Conservation (phyloP, 2,329 filamentous ascomycete species). For the Penicillium sp. region DNA sequence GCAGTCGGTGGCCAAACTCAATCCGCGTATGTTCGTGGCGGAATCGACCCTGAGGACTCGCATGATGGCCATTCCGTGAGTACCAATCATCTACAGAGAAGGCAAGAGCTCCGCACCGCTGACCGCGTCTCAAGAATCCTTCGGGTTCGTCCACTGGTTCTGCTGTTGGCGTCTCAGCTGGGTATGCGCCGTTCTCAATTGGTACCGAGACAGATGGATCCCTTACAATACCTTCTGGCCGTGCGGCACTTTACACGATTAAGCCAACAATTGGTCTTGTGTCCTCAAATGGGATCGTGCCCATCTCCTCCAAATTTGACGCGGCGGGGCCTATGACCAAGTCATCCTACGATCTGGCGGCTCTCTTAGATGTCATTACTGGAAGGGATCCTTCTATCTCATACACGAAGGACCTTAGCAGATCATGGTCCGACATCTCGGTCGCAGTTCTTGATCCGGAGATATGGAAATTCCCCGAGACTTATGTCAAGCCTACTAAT, state of each 20-base stretch:
- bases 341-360: slow-evolving; percentile 7
- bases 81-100: background rate
- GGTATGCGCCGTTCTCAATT: slow-evolving; percentile 32
- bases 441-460: slow-evolving; percentile 10
- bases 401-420: slow-evolving; percentile 2
- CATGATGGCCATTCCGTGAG: slow-evolving; percentile 19
- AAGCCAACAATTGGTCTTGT: slow-evolving; percentile 33
- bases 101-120: background rate
- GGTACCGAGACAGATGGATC: slow-evolving; percentile 38
- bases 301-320: slow-evolving; percentile 18
- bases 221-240: slow-evolving; percentile 29
- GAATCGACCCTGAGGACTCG: slow-evolving; percentile 20
- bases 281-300: slow-evolving; percentile 30
- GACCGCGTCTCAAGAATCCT: slow-evolving; percentile 11
- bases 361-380: slow-evolving; percentile 10
- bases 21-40: slow-evolving; percentile 25
- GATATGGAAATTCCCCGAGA: slow-evolving; percentile 3
- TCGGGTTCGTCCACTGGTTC: slow-evolving; percentile 37
- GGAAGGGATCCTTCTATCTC: background rate
- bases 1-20: slow-evolving; percentile 26
- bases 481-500: background rate
- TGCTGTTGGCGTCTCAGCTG: slow-evolving; percentile 32
- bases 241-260: slow-evolving; percentile 34
- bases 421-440: slow-evolving; percentile 11
- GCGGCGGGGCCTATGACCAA: slow-evolving; percentile 17